Conservation (phyloP, 352 stramenopile species). For the Hyaloperonospora arabidopsidis region DNA sequence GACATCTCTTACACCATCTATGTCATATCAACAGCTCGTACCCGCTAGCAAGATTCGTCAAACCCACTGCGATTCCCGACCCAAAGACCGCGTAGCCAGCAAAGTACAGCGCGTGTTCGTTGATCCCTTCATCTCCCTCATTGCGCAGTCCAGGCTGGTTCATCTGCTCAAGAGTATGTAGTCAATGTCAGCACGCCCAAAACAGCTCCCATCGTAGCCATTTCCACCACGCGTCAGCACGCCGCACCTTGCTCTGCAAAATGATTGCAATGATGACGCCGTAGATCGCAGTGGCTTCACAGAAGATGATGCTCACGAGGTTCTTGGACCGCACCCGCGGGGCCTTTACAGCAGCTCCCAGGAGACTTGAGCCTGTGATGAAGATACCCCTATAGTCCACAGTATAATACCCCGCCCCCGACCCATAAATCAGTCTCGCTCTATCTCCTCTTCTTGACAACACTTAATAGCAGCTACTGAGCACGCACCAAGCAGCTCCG, state of each 20-base stretch:
- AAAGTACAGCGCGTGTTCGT: slow-evolving; percentile 87
- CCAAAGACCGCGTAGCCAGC: slow-evolving; percentile 97
- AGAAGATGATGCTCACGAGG: slow-evolving; percentile 99
- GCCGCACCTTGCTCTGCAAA: slow-evolving; percentile 91
- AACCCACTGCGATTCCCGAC: slow-evolving; percentile 93
- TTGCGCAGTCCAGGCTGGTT: slow-evolving; percentile 59
- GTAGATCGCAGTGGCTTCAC: slow-evolving; percentile 99
- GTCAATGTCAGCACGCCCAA: slow-evolving; percentile 3
- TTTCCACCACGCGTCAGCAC: background rate
- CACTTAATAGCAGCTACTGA: too few relatives aligned
- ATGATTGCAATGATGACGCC: slow-evolving; percentile 99
- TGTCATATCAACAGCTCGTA: slow-evolving; percentile 26
- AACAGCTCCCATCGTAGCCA: background rate
- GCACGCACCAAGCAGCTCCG: slow-evolving; percentile 90
- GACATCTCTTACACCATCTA: background rate
- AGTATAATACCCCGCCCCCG: too few relatives aligned
- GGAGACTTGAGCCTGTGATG: slow-evolving; percentile 91
- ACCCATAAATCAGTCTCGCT: background rate
- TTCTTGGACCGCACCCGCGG: slow-evolving; percentile 99
- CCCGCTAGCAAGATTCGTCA: slow-evolving; percentile 97
- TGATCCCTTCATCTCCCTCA: slow-evolving; percentile 60
- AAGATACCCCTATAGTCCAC: slow-evolving; percentile 75
- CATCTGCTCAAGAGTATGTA: slow-evolving; percentile 36
- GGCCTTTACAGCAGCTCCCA: slow-evolving; percentile 97
- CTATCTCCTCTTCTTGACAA: background rate